Conservation (phyloP, 495 filamentous ascomycete species). For the Lichina pygmaea region DNA sequence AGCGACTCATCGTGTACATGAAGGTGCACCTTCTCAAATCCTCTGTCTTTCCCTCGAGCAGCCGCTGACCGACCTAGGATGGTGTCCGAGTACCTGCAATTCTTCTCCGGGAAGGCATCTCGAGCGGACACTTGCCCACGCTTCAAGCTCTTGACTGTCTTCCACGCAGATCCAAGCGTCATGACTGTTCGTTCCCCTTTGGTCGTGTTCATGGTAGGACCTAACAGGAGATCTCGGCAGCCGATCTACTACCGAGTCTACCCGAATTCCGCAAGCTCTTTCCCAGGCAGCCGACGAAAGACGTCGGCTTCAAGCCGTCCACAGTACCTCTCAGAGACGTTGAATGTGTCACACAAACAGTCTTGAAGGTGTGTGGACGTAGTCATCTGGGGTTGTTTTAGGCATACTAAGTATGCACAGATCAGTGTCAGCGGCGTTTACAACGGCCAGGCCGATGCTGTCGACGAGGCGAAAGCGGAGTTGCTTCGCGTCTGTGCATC, state of each 20-base stretch:
- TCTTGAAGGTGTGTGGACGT: conserved; percentile 28
- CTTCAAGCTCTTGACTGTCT: conserved; percentile 57
- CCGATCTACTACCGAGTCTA: conserved; percentile 57
- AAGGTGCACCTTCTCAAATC: conserved; percentile 16
- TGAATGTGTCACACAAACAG: conserved; percentile 53
- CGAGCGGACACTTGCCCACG: conserved; percentile 28
- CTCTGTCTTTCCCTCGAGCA: not conserved
- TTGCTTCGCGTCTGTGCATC: conserved; percentile 32
- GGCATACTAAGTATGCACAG: conserved; percentile 10
- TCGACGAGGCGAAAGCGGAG: conserved; percentile 27
- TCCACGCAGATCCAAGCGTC: conserved; percentile 28
- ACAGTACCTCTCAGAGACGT: conserved; percentile 45
- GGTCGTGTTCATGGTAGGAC: no score
- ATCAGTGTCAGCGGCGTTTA: conserved; percentile 9
- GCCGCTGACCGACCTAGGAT: conserved; percentile 21
- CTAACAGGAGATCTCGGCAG: not conserved
- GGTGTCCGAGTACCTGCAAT: conserved; percentile 58
- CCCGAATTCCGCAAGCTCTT: conserved; percentile 33
- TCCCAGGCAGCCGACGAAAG: conserved; percentile 20
- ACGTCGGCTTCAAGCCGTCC: conserved; percentile 33
- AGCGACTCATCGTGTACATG: conserved; percentile 46
- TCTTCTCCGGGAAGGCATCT: conserved; percentile 45
- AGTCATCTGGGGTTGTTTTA: conserved; percentile 9
- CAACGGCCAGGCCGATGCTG: conserved; percentile 10
- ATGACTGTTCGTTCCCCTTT: no score